Evolutionary conservation across 2,329 filamentous ascomycete genomes (phyloP), one percentile per base, ranked within the genome.

Genomic region (Lojkania enalia): DNA sequence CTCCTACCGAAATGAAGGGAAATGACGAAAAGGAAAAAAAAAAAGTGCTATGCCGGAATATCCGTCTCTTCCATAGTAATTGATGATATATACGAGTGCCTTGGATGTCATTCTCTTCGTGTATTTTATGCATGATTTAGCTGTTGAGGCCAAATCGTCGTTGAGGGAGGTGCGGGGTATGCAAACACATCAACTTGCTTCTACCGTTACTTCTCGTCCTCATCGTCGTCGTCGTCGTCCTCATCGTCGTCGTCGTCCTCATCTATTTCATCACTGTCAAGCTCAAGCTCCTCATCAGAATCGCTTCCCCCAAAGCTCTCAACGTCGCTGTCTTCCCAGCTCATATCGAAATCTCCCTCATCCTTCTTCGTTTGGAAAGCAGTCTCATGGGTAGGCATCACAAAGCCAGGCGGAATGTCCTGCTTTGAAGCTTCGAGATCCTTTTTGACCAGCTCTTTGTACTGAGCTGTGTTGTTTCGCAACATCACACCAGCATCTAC

Each of bases 401-500:
- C 77, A 52, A 91, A 91, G 0, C 80, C 90, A 0, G 75, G 73
- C 0, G 94, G 92, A 2, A 96, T 90, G 62, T 95, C 88, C 52
- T 78, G 74, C 72, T 88, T 88, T 11, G 88, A 91, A 35, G 74
- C 75, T 53, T 87, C 83, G 3, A 94, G 86, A 21, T 90, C 82
- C 32, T 83, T 80, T 51, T 74, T 77, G 2, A 92, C 89, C 58
- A 78, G 79, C 32, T 75, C 71, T 62, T 89, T 84, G 76, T 95
- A 99, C 21, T 76, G 70, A 1, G 77, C 74, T 0, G 83, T 83
- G 21, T 85, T 72, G 57, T 91, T 89, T 48, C 92, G 85, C 61
- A 95, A 86, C 76, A 90, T 81, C 18, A 96, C 86, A 45, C 89
- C 84, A 2, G 94, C 92, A 58, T 97, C 92, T 43, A 97, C 91